Evolutionary conservation across 176 grass and related monocot species (phyloP).

Genomic region (Bromus sterilis): DNA sequence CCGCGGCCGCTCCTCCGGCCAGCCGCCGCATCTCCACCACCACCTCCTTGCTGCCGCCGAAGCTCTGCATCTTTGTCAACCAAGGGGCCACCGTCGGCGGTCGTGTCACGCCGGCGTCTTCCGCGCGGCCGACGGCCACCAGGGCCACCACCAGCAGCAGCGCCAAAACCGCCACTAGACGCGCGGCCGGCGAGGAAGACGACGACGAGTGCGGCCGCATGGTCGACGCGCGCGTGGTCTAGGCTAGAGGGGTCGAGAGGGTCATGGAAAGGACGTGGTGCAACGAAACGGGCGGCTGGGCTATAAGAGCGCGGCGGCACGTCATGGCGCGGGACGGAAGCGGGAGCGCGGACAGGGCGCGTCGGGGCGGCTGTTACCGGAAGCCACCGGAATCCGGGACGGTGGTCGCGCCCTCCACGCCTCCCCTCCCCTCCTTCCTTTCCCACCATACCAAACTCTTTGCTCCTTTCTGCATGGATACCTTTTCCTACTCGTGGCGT

Average conservation of each 20-base stretch:
- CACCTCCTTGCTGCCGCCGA: not conserved
- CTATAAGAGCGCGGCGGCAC: not conserved
- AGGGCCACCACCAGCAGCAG: not conserved
- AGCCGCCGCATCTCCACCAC: not conserved
- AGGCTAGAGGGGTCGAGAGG: not conserved
- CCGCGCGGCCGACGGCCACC: not conserved
- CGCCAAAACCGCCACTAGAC: not conserved
- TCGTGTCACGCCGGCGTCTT: not conserved
- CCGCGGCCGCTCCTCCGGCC: not conserved
- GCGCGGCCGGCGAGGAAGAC: no score
- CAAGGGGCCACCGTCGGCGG: not conserved
- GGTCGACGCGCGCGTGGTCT: no score
- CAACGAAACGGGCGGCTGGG: not conserved
- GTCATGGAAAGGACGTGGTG: conserved; percentile 1
- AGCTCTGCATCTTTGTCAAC: not conserved
- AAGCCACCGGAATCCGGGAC: not conserved
- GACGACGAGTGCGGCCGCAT: not conserved
- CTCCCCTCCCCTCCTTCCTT: no score
- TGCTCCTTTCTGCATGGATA: no score
- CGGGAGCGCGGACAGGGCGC: not conserved
- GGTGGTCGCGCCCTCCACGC: not conserved
- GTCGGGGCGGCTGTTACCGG: not conserved
- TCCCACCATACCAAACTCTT: no score
- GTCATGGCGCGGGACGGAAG: not conserved
- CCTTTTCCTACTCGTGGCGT: no score